Evolutionary conservation across 441 rosid genomes (phyloP).

Genomic region (Biscutella laevigata): DNA sequence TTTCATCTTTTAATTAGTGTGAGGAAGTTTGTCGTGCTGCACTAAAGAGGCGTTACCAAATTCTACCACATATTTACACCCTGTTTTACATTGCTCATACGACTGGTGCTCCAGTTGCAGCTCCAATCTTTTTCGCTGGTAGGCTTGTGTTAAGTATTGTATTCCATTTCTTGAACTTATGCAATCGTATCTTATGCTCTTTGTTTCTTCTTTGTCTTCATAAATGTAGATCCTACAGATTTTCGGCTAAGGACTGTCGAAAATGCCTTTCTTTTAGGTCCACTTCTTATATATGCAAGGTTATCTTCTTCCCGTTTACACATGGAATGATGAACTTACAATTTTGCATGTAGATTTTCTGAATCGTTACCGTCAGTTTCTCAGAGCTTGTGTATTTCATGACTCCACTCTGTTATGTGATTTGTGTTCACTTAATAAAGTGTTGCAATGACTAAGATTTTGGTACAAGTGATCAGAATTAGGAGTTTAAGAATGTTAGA

Average conservation of each 20-base stretch:
- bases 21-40: conserved; percentile 94
- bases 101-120: conserved; percentile 69
- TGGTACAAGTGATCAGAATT: not conserved
- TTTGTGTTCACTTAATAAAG: conserved; percentile 2
- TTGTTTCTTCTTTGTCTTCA: conserved; percentile 1
- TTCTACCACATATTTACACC: conserved; percentile 81
- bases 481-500: not conserved
- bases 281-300: conserved; percentile 75
- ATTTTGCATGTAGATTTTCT: not conserved
- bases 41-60: conserved; percentile 81
- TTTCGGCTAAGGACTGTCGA: conserved; percentile 59
- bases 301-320: conserved; percentile 11
- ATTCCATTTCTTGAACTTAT: conserved; percentile 18
- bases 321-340: not conserved
- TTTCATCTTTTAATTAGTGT: conserved; percentile 41
- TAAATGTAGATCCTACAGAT: conserved; percentile 67
- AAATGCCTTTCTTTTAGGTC: conserved; percentile 80
- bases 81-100: conserved; percentile 84
- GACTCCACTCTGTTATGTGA: not conserved
- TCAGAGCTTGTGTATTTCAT: not conserved
- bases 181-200: conserved; percentile 4
- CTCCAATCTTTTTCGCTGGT: conserved; percentile 86
- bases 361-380: not conserved
- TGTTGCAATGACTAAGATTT: not conserved
- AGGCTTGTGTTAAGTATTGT: conserved; percentile 1